These are phyloP conservation scores for Nidularia sp. DNA, from an alignment of 768 basidiomycete genomes.

Conservation along the genomic window DNA sequence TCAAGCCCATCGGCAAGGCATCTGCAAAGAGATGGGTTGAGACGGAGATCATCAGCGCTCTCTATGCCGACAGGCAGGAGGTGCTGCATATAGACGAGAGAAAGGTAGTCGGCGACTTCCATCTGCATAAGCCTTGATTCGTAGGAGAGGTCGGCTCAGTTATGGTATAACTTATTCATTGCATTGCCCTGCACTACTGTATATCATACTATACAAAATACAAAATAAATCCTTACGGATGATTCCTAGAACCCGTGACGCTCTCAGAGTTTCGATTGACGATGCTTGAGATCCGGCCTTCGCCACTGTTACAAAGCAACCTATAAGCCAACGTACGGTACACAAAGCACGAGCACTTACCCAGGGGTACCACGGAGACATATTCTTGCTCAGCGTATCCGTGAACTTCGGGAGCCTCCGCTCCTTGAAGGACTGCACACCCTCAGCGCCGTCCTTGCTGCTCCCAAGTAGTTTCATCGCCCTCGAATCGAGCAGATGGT, in stretches of 20 bases:
- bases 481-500: conserved; percentile 49
- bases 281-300: conserved; percentile 25
- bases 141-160: too few relatives aligned
- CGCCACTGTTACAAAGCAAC: conserved; percentile 26
- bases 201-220: too few relatives aligned
- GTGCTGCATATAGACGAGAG: conserved; percentile 45
- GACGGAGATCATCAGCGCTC: conserved; percentile 59
- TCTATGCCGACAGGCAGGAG: conserved; percentile 54
- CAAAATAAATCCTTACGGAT: too few relatives aligned
- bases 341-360: conserved; percentile 22
- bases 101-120: conserved; percentile 40
- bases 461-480: conserved; percentile 35
- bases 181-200: not conserved
- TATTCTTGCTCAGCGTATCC: conserved; percentile 36
- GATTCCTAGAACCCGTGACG: too few relatives aligned
- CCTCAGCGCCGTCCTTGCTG: conserved; percentile 41
- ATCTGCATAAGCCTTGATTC: not conserved
- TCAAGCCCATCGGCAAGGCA: conserved; percentile 54
- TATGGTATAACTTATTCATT: not conserved
- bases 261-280: conserved; percentile 27
- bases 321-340: not conserved
- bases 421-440: conserved; percentile 44
- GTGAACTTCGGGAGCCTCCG: conserved; percentile 38
- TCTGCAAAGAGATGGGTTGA: conserved; percentile 48
- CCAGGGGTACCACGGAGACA: conserved; percentile 48